Percentiles rank a stretch among this genome's conserved stretches.
Evolutionary conservation across 2,329 filamentous ascomycete species (phyloP).

Genomic region (Claviceps capensis): DNA sequence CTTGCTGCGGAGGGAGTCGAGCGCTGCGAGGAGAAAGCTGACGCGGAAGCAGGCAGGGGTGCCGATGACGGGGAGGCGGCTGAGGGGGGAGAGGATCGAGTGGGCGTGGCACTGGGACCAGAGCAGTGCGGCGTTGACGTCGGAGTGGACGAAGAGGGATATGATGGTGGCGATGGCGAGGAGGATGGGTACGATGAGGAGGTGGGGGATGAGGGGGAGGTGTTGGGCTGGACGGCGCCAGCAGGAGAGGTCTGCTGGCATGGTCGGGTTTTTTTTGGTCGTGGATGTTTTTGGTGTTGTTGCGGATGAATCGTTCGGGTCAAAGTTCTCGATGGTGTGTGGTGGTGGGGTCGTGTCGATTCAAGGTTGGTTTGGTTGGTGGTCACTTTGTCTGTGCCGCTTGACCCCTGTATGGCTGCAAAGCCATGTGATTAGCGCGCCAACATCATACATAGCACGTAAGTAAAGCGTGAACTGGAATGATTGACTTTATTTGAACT

Average conservation of each 20-base stretch:
- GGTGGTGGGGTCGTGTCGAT: too few species aligned
- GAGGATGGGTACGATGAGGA: constrained; percentile 34
- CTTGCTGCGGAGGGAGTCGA: constrained; percentile 25
- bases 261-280: background rate
- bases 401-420: too few species aligned
- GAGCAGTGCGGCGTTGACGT: constrained; percentile 37
- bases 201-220: constrained; percentile 38
- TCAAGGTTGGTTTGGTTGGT: too few species aligned
- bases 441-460: too few species aligned
- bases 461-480: too few species aligned
- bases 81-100: constrained; percentile 29
- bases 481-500: too few species aligned
- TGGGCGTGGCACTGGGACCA: constrained; percentile 40
- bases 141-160: constrained; percentile 30
- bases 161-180: constrained; percentile 28
- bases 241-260: constrained; percentile 2
- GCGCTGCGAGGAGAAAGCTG: constrained; percentile 33
- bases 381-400: too few species aligned
- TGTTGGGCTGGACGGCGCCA: constrained; percentile 34
- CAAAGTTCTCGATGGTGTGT: too few species aligned
- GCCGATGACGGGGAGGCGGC: constrained; percentile 30
- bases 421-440: too few species aligned
- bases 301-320: background rate
- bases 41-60: constrained; percentile 35
- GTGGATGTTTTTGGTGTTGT: background rate